Base-by-base conservation (phyloP, 805 yeast species). In the Allodekkera sacchari region DNA sequence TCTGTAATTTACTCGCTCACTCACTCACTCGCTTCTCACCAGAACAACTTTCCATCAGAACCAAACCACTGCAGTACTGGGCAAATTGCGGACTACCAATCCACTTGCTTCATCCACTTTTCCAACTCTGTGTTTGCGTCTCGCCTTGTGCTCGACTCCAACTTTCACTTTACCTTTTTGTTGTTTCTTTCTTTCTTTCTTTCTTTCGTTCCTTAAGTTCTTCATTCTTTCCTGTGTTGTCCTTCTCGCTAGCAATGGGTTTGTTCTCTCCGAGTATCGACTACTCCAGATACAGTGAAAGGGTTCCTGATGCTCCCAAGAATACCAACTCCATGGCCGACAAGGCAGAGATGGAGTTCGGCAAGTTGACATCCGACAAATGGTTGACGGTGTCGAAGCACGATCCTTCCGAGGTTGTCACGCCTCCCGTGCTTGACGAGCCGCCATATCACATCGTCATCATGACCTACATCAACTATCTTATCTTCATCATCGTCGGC, bases 401-500 rank as follows among this genome's bases (percentile, higher is more conserved):
- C 33, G 70, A 79, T 15, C 62, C 59, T 12, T 65, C 65, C n/a
- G 71, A 63, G 39, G 77, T 82, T 5, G 55, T 78, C 31, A 74
- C 74, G 7, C 66, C 64, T n/a, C 76, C 81, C 8, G 63, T 77
- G 10, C 54, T 65, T 23, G 96, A 87, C 54, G 89, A 88, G 34
- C 96, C 96, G 5, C 89, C 95, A 14, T 83, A 84, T 48, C 68
- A 70, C 42, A 75, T 82, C 32, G 72, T 83, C 37, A 59, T 92
- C 30, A 69, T 84, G 36, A 89, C 98, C 2, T 92, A 89, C 52
- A 59, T 92, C 43, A 77, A 82, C 54, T 94, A 87, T 55, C 65
- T 94, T 45, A 72, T 85, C 28, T 67, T 92, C 46, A 83, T 92
- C 42, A 74, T 87, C 23, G 70, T 85, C 37, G 99, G 99, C 22